Evolutionary conservation across 345 rosid genomes (phyloP).

Genomic region (Lepidium aucheri): DNA sequence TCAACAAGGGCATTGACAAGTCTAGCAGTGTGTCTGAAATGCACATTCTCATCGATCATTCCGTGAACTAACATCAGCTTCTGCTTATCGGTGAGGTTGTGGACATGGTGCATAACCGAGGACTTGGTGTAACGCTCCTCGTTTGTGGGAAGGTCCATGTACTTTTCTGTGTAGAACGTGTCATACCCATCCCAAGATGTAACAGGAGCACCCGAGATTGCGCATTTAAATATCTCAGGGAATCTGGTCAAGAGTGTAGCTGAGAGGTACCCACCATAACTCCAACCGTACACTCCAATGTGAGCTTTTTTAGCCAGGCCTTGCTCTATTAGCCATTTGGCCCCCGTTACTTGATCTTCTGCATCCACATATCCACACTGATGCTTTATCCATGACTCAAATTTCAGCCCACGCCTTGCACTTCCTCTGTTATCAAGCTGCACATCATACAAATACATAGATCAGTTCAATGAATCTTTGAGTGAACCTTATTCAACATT

Average conservation of each 20-base stretch:
- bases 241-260: conserved; percentile 55
- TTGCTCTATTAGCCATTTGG: conserved; percentile 70
- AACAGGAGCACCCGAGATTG: conserved; percentile 84
- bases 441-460: background rate
- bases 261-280: conserved; percentile 95
- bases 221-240: conserved; percentile 66
- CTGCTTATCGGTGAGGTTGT: conserved; percentile 46
- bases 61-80: conserved; percentile 74
- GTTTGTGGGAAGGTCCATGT: conserved; percentile 74
- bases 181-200: conserved; percentile 98
- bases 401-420: conserved; percentile 77
- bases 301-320: conserved; percentile 64
- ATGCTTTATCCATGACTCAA: conserved; percentile 63
- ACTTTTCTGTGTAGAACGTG: conserved; percentile 86
- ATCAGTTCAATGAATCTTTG: background rate
- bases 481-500: background rate
- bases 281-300: conserved; percentile 82
- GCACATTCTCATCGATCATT: conserved; percentile 95
- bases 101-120: conserved; percentile 71
- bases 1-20: conserved; percentile 75
- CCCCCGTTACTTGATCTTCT: conserved; percentile 81
- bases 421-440: conserved; percentile 96
- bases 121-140: conserved; percentile 37
- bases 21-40: conserved; percentile 88
- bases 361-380: conserved; percentile 55